Percentiles rank a stretch among this genome's conserved stretches.
These are phyloP conservation scores for Pugionium dolabratum DNA, from an alignment of 345 rosid genomes.

Conservation along the genomic window DNA sequence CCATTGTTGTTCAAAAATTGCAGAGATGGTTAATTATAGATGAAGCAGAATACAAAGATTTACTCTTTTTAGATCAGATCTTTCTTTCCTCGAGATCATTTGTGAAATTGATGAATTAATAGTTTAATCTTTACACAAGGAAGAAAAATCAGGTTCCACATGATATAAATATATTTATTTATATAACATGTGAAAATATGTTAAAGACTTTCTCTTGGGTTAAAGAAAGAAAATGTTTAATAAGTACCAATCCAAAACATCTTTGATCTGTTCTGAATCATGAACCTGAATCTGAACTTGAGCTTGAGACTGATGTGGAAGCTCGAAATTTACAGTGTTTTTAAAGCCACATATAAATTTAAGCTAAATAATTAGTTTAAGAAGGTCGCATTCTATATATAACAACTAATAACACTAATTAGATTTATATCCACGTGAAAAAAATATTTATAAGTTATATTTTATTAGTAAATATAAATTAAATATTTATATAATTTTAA, in stretches of 20 bases:
- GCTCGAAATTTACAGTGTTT: not conserved
- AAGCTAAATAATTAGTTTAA: too few relatives aligned
- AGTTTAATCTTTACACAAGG: conserved; percentile 20
- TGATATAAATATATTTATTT: not conserved
- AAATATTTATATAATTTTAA: too few relatives aligned
- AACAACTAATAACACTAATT: too few relatives aligned
- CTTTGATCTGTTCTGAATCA: conserved; percentile 17
- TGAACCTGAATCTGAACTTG: conserved; percentile 27
- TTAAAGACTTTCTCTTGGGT: conserved; percentile 12
- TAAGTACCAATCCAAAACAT: conserved; percentile 27
- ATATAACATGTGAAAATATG: conserved; percentile 2
- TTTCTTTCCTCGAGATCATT: conserved; percentile 8
- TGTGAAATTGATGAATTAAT: not conserved
- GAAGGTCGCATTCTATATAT: too few relatives aligned
- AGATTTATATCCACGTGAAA: too few relatives aligned
- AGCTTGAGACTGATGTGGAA: conserved; percentile 5
- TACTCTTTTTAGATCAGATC: conserved; percentile 7
- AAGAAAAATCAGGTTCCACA: conserved; percentile 12
- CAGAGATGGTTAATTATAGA: conserved; percentile 13
- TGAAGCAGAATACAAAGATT: not conserved
- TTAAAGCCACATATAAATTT: too few relatives aligned
- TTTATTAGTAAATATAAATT: too few relatives aligned
- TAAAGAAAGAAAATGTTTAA: not conserved
- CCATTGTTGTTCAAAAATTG: conserved; percentile 34
- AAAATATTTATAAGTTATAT: too few relatives aligned